Base-by-base conservation (phyloP, 345 rosid species). In the Cochlearia excelsa region DNA sequence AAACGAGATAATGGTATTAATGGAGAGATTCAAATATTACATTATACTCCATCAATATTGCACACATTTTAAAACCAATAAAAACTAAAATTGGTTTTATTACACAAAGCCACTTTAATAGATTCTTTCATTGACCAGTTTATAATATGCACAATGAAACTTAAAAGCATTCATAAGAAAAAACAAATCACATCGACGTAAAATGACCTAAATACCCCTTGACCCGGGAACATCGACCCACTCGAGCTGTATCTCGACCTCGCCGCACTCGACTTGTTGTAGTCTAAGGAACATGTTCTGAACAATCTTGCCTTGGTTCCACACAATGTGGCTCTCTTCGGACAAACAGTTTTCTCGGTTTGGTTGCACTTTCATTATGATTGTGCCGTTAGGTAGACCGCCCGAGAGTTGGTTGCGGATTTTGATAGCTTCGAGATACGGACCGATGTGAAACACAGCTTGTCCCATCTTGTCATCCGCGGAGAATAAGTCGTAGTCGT, bases 401-500 rank as follows among this genome's bases (percentile, higher is more conserved):
- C 44, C 68, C 72, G 79, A 34, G 7, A 70, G 57, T 29, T 57
- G 48, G 4, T 30, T 35, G 30, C 38, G 48, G 83, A 83, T 79
- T 64, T 57, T 79, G 4, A 79, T 61, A 1, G 80, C 81, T 53
- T 83, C 80, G 9, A 83, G 10, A 56, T 65, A 79, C 1, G 84
- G 69, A 29, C 64, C 69, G 8, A 88, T 70, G 26, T 75, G 76
- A 63, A 92, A 74, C 67, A 84, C 96, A 1, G 96, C 95, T 9
- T 81, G 83, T 27, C 95, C 96, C 98, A 88, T 88, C 69, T 77
- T 84, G 67, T 92, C 98, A 47, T 92, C 98, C 27, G 66, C 74
- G 11, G 78, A 78, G 69, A 88, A 78, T 4, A 64, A 26, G 51
- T 86, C 96, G 62, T 67, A 71, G 64, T 92, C 95, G 23, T 86